Conservation (phyloP, 129 eudicot genomes). For the Lactuca saligna region DNA sequence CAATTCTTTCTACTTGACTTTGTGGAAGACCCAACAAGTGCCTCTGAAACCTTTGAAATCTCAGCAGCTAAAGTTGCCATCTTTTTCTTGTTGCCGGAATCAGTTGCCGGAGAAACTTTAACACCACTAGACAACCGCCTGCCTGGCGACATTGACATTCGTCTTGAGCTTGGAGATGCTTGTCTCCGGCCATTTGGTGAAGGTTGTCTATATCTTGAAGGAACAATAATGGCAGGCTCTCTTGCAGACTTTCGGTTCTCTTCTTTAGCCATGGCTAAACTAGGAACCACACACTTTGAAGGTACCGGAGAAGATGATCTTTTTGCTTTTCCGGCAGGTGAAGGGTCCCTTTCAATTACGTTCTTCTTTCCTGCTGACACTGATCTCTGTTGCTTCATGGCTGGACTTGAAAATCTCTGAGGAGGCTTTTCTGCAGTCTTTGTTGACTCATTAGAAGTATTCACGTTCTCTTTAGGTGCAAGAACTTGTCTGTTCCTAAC, state of each 20-base stretch:
- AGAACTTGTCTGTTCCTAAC: conserved; percentile 46
- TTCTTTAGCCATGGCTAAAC: conserved; percentile 84
- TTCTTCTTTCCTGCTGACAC: conserved; percentile 58
- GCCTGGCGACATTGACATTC: conserved; percentile 92
- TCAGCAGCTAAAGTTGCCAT: conserved; percentile 63
- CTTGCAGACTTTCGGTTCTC: conserved; percentile 69
- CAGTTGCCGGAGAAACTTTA: conserved; percentile 60
- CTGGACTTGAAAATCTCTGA: conserved; percentile 83
- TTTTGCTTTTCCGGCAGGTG: conserved; percentile 73
- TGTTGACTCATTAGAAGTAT: conserved; percentile 29
- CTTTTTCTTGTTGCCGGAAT: conserved; percentile 73
- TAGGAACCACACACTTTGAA: conserved; percentile 93
- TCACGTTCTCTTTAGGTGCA: conserved; percentile 54
- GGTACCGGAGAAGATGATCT: conserved; percentile 93
- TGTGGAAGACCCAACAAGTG: conserved; percentile 54
- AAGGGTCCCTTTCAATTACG: conserved; percentile 73
- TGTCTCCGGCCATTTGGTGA: conserved; percentile 73
- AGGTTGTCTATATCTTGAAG: conserved; percentile 94
- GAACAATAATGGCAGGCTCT: conserved; percentile 86
- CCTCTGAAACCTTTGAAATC: conserved; percentile 72
- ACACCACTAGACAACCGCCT: conserved; percentile 80
- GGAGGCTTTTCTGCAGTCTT: conserved; percentile 38
- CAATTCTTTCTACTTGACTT: conserved; percentile 81
- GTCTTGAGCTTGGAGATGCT: conserved; percentile 62
- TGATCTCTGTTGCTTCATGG: conserved; percentile 50